These are phyloP conservation scores for Yarrowia galli DNA, from an alignment of 1,139 yeast species.

Conservation along the genomic window DNA sequence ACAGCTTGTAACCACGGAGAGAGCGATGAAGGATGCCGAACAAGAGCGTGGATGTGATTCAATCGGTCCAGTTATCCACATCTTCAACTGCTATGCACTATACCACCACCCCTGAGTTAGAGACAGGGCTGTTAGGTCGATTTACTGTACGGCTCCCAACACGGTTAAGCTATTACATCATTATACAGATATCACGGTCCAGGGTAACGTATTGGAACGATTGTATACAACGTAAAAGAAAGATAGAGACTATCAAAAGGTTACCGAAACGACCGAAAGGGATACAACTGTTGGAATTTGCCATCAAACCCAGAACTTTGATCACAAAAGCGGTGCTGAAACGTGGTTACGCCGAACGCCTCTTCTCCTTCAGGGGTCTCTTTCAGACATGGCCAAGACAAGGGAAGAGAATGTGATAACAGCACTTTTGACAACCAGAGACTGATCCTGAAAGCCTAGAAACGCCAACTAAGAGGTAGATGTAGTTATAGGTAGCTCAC, in stretches of 20 bases:
- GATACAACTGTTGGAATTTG: slow-evolving; percentile 22
- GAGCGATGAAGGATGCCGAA: too few relatives aligned
- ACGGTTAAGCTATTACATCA: slow-evolving; percentile 21
- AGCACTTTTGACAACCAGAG: too few relatives aligned
- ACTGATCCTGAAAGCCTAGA: too few relatives aligned
- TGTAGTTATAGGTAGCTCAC: too few relatives aligned
- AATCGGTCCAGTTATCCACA: not conserved
- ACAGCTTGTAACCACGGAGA: not conserved
- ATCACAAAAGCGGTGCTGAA: slow-evolving; percentile 9
- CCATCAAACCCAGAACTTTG: slow-evolving; percentile 28
- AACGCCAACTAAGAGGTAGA: too few relatives aligned
- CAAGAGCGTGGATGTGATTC: not conserved
- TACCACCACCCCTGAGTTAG: not conserved
- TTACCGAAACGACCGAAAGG: slow-evolving; percentile 21
- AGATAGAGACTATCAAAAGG: slow-evolving; percentile 10
- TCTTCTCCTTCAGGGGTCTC: not conserved
- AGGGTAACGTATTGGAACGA: slow-evolving; percentile 30
- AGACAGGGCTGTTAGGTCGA: too few relatives aligned
- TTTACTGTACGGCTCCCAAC: slow-evolving; percentile 8
- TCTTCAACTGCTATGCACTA: not conserved
- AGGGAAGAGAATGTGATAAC: slow-evolving; percentile 10
- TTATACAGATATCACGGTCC: slow-evolving; percentile 15
- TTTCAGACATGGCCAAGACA: not conserved
- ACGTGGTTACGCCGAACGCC: not conserved
- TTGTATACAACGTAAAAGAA: slow-evolving; percentile 8